A percentile compares a stretch with the other conserved stretches of the same genome.
phyloP scores from a whole-genome alignment of 257 asterid genomes.

The Salvia hispanica region DNA sequence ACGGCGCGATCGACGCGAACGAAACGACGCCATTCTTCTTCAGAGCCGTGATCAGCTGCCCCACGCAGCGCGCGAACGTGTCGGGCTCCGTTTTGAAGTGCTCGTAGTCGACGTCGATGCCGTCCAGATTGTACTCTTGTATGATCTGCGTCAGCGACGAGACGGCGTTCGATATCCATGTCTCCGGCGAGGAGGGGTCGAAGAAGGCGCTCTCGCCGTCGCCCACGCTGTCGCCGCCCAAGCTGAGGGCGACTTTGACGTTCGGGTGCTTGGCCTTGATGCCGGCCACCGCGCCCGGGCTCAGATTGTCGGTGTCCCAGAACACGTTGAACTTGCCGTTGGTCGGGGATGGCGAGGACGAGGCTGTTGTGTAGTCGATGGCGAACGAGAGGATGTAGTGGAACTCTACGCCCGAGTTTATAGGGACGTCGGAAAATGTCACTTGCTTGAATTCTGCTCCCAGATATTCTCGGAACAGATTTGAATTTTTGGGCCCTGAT shows the following conservation, averaged over 20 bases:
- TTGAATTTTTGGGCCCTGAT: slow-evolving; percentile 41
- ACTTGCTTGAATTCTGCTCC: slow-evolving; percentile 78
- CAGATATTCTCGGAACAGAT: slow-evolving; percentile 65
- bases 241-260: slow-evolving; percentile 61
- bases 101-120: slow-evolving; percentile 77
- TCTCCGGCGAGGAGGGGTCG: slow-evolving; percentile 48
- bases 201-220: slow-evolving; percentile 44
- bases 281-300: slow-evolving; percentile 51
- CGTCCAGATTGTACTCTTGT: slow-evolving; percentile 53
- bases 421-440: slow-evolving; percentile 64
- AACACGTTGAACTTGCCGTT: slow-evolving; percentile 65
- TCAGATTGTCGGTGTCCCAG: slow-evolving; percentile 72
- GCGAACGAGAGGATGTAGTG: slow-evolving; percentile 89
- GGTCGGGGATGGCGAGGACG: slow-evolving; percentile 59
- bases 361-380: slow-evolving; percentile 67
- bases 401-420: slow-evolving; percentile 60
- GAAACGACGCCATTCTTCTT: slow-evolving; percentile 58
- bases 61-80: slow-evolving; percentile 59
- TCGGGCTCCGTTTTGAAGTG: slow-evolving; percentile 55
- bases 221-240: slow-evolving; percentile 78
- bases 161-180: slow-evolving; percentile 83
- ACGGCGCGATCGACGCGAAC: slow-evolving; percentile 81
- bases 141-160: slow-evolving; percentile 59
- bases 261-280: slow-evolving; percentile 49
- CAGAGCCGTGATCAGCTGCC: slow-evolving; percentile 46